Percentiles rank a stretch among this genome's conserved stretches.
These are phyloP conservation scores for Barnettozyma siamensis DNA, from an alignment of 805 yeast species.

Conservation along the genomic window DNA sequence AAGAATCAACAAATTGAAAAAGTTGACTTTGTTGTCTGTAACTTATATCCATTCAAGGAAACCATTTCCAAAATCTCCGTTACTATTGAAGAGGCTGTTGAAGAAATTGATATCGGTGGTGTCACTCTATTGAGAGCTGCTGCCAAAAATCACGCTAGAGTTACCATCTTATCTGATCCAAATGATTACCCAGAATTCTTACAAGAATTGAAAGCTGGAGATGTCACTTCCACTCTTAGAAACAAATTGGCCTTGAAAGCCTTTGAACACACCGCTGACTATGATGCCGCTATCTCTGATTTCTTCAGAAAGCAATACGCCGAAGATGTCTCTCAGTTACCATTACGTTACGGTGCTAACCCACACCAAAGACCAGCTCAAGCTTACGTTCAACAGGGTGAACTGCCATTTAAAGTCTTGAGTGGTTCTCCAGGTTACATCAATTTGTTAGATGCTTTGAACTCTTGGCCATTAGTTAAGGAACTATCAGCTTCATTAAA, in stretches of 20 bases:
- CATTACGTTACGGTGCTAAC: constrained; percentile 96
- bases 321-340: constrained; percentile 83
- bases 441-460: constrained; percentile 91
- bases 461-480: constrained; percentile 98
- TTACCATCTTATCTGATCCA: constrained; percentile 93
- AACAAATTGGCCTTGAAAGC: constrained; percentile 91
- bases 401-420: constrained; percentile 89
- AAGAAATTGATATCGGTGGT: constrained; percentile 97
- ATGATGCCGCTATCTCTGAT: constrained; percentile 92
- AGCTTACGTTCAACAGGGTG: constrained; percentile 83
- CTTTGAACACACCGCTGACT: constrained; percentile 97
- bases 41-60: constrained; percentile 96
- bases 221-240: constrained; percentile 65
- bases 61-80: constrained; percentile 94
- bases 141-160: constrained; percentile 96
- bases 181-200: constrained; percentile 84
- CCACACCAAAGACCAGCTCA: constrained; percentile 99
- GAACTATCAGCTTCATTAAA: constrained; percentile 91
- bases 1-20: constrained; percentile 86
- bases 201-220: constrained; percentile 67
- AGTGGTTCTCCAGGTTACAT: constrained; percentile 97
- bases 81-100: constrained; percentile 95
- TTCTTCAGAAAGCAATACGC: constrained; percentile 96
- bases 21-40: constrained; percentile 96
- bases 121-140: constrained; percentile 97